Evolutionary conservation across 2,329 filamentous ascomycete species (phyloP), one percentile per base, ranked within the genome.

Genomic region (Elsinoe ampelina): DNA sequence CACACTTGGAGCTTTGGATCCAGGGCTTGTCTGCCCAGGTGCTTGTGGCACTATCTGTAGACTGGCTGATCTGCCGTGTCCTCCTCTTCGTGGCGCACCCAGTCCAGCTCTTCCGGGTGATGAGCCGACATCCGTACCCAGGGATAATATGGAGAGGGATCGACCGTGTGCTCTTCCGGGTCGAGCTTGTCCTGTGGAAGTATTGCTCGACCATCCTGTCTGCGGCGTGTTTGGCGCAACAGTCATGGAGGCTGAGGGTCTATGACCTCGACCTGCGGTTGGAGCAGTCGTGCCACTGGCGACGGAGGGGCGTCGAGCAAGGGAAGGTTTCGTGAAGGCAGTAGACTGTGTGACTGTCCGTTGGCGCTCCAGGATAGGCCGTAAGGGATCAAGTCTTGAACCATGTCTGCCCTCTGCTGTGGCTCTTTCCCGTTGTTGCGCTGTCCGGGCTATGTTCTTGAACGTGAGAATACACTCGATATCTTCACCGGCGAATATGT

Each of bases 401-500:
- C 54, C 38, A 34, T 57, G 20, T 58, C 48, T 63, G 58, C 17
- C 38, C 32, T 54, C 58, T 58, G 47, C 59, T 60, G 52, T 59
- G 50, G 61, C 64, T 64, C 54, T 60, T 59, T 43, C 65, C 63
- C 55, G 65, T 66, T 60, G 66, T 63, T 58, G 61, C n/a, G 67
- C 65, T 19, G 82, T 79, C 61, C 66, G 71, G 30, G 80, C 76
- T 51, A 91, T 80, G 70, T 98, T 98, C 73, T 87, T 92, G 75
- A 98, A 98, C 52, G 89, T 96, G 71, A 98, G 95, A 63, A 85
- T 90, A 73, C 93, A 97, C 74, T 91, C 88, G 67, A 97, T 82
- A 68, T 95, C 87, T 77, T 98, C 93, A 72, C 93, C 93, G 58
- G 93, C 89, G 74, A 97, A 98, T 66, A 98, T 89, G 60, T 88